These are phyloP conservation scores for Aspergillus fructus DNA, from an alignment of 2,329 filamentous ascomycete species.

Conservation along the genomic window DNA sequence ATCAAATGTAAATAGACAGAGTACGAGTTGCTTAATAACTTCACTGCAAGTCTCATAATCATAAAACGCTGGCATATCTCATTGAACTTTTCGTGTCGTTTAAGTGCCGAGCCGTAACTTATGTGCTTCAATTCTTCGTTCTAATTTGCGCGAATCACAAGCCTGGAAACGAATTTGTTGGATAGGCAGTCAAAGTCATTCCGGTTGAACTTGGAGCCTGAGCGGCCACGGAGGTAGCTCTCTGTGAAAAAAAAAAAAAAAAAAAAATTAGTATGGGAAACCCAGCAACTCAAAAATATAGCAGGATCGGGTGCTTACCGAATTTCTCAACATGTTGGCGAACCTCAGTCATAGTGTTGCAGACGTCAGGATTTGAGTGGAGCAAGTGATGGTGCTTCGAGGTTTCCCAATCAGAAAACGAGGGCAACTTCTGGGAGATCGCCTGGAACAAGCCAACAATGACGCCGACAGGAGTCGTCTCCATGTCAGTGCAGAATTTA, in stretches of 20 bases:
- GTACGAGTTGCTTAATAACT: constrained; percentile 24
- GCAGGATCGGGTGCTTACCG: constrained; percentile 59
- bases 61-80: constrained; percentile 31
- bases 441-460: constrained; percentile 96
- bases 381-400: constrained; percentile 85
- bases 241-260: constrained; percentile 56
- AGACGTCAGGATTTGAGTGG: constrained; percentile 87
- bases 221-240: constrained; percentile 77
- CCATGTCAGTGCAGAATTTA: constrained; percentile 97
- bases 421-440: constrained; percentile 93
- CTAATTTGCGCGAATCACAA: constrained; percentile 92
- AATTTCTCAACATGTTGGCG: constrained; percentile 89
- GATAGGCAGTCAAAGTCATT: constrained; percentile 92
- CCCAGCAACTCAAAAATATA: background rate
- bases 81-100: constrained; percentile 25
- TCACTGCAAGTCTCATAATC: constrained; percentile 23
- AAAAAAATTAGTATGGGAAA: constrained; percentile 40
- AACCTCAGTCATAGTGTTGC: constrained; percentile 95
- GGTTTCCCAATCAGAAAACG: constrained; percentile 93
- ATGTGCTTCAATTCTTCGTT: constrained; percentile 17
- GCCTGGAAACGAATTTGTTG: constrained; percentile 95
- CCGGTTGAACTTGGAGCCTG: constrained; percentile 79
- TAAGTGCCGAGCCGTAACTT: constrained; percentile 25
- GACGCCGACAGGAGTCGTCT: constrained; percentile 90
- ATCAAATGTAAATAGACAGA: constrained; percentile 22